These are phyloP conservation scores for Ustanciosporium gigantosporum DNA, from an alignment of 1,284 basidiomycete genomes.

Conservation along the genomic window DNA sequence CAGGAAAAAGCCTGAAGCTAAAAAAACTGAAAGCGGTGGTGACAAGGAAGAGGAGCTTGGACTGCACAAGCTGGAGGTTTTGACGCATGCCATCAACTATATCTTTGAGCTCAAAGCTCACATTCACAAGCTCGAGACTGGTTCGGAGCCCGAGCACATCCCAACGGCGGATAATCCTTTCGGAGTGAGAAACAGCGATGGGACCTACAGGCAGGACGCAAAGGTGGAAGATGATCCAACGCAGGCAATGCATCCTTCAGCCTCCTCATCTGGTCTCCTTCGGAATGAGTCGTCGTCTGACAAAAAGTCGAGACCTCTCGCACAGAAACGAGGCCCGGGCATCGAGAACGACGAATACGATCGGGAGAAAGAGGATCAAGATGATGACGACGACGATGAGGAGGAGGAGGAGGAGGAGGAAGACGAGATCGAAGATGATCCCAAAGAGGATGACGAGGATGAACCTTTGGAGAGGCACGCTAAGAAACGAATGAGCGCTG, in stretches of 20 bases:
- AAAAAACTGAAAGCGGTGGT: slow-evolving; percentile 12
- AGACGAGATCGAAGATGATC: slow-evolving; percentile 5
- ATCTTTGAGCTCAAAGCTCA: slow-evolving; percentile 51
- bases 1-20: slow-evolving; percentile 33
- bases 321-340: too few relatives aligned
- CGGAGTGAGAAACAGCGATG: slow-evolving; percentile 17
- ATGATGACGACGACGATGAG: slow-evolving; percentile 16
- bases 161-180: slow-evolving; percentile 38
- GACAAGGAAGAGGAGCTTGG: slow-evolving; percentile 51
- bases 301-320: not conserved
- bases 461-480: slow-evolving; percentile 20
- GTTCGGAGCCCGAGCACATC: slow-evolving; percentile 10
- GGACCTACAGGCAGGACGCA: slow-evolving; percentile 16
- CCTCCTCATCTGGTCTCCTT: not conserved
- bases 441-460: slow-evolving; percentile 25
- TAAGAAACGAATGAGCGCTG: slow-evolving; percentile 22
- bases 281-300: not conserved
- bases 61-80: slow-evolving; percentile 52
- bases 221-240: slow-evolving; percentile 32
- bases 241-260: too few relatives aligned
- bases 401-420: slow-evolving; percentile 20
- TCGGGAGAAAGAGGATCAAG: slow-evolving; percentile 6
- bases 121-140: slow-evolving; percentile 46
- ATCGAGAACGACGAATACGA: not conserved
- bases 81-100: slow-evolving; percentile 55